Conservation (phyloP, 1,139 yeast genomes). For the Saccharomyces pastorianus region DNA sequence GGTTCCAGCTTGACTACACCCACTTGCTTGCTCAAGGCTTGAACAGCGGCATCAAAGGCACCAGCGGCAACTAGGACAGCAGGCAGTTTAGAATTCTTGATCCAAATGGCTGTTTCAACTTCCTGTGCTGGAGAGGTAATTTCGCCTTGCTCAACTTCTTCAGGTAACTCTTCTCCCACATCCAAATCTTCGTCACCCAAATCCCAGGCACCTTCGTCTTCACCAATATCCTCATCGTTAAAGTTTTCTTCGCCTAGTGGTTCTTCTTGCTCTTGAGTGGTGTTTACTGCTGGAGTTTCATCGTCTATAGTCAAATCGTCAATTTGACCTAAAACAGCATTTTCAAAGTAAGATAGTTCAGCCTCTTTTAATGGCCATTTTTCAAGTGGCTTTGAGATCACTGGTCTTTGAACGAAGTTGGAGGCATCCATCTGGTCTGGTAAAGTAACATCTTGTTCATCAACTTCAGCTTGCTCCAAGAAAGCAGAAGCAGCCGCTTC, state of each 20-base stretch:
- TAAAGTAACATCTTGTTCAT: constrained; percentile 56
- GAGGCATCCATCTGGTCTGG: constrained; percentile 39
- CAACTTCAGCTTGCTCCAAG: constrained; percentile 57
- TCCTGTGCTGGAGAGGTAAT: constrained; percentile 32
- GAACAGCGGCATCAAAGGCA: constrained; percentile 92
- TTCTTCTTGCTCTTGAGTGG: constrained; percentile 34
- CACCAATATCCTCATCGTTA: constrained; percentile 36
- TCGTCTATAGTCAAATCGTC: constrained; percentile 46
- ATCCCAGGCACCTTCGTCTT: constrained; percentile 54
- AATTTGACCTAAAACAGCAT: constrained; percentile 70
- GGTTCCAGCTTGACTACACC: constrained; percentile 87
- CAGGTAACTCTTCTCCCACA: constrained; percentile 56
- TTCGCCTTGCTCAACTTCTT: constrained; percentile 40
- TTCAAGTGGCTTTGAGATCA: constrained; percentile 26
- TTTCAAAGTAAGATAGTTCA: constrained; percentile 73
- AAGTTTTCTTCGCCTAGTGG: constrained; percentile 8
- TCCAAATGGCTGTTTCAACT: constrained; percentile 72
- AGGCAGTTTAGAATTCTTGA: constrained; percentile 80
- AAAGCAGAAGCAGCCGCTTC: constrained; percentile 65
- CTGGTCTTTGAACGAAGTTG: constrained; percentile 17
- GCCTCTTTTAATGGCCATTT: constrained; percentile 83
- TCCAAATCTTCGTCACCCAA: constrained; percentile 56
- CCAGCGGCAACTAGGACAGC: constrained; percentile 96
- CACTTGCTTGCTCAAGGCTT: constrained; percentile 77
- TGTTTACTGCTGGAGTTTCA: constrained; percentile 13